Percentiles rank a stretch among this genome's conserved stretches.
These are phyloP conservation scores for Globisporangium viniferum DNA, from an alignment of 352 stramenopile genomes.

Conservation along the genomic window DNA sequence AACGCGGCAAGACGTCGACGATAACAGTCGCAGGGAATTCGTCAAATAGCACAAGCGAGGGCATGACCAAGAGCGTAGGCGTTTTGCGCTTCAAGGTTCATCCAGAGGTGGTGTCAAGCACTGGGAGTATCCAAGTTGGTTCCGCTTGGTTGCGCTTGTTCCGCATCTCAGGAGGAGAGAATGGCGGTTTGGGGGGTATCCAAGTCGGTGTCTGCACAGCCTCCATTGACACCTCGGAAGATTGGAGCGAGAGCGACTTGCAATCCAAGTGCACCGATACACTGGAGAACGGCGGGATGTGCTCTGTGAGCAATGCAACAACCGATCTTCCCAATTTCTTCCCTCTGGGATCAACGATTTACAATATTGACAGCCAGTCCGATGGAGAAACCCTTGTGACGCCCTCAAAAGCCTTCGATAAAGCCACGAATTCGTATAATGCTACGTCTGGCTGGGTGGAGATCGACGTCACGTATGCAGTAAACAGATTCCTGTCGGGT, in stretches of 20 bases:
- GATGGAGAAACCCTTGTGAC: conserved; percentile 31
- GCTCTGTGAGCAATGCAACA: conserved; percentile 20
- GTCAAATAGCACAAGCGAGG: conserved; percentile 32
- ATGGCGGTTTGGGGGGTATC: conserved; percentile 55
- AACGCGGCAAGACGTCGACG: conserved; percentile 16
- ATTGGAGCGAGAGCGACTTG: conserved; percentile 41
- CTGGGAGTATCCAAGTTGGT: conserved; percentile 52
- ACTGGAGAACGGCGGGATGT: conserved; percentile 18
- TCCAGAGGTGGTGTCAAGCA: conserved; percentile 26
- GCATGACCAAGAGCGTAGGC: conserved; percentile 27
- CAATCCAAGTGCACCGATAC: conserved; percentile 7
- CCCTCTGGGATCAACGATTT: conserved; percentile 26
- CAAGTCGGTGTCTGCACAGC: conserved; percentile 39
- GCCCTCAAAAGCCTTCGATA: conserved; percentile 34
- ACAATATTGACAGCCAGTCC: conserved; percentile 18
- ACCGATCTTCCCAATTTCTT: conserved; percentile 31
- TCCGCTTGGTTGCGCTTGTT: conserved; percentile 48
- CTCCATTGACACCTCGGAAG: conserved; percentile 14
- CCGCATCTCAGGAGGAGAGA: conserved; percentile 58
- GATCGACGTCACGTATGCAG: conserved; percentile 60
- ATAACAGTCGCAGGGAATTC: conserved; percentile 47
- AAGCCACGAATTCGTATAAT: conserved; percentile 34
- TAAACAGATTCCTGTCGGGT: conserved; percentile 47
- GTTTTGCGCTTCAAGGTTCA: conserved; percentile 40
- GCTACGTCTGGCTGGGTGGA: conserved; percentile 48